Conservation (phyloP, 768 basidiomycete species). For the Fibroporia radiculosa region DNA sequence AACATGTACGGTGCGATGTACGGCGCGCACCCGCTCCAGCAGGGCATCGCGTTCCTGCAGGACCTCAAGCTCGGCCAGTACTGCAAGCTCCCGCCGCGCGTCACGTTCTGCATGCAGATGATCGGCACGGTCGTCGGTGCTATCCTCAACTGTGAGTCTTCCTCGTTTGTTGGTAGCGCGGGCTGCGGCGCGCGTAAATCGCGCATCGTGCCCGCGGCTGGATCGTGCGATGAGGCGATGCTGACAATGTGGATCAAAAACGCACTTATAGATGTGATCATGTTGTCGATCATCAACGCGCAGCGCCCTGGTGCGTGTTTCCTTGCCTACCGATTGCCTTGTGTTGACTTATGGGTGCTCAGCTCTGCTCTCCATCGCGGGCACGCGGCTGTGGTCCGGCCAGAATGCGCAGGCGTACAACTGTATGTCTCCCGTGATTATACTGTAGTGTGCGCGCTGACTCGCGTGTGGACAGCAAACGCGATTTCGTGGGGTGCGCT, state of each 20-base stretch:
- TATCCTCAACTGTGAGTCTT: constrained; percentile 30
- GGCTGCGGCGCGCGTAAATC: too few relatives aligned
- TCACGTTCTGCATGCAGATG: constrained; percentile 39
- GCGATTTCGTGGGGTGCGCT: constrained; percentile 56
- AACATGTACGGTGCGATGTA: constrained; percentile 39
- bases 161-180: too few relatives aligned
- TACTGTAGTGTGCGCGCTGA: neutral
- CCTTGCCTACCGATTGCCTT: neutral
- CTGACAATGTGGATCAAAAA: neutral
- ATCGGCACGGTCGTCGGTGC: constrained; percentile 46
- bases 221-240: neutral
- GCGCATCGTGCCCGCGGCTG: neutral
- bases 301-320: constrained; percentile 16
- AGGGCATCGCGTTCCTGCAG: constrained; percentile 43
- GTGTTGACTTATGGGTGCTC: constrained; percentile 4
- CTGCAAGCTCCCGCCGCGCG: constrained; percentile 55
- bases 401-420: constrained; percentile 46
- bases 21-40: constrained; percentile 26
- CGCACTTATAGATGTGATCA: constrained; percentile 18
- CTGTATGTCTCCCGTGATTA: constrained; percentile 21
- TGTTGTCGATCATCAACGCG: constrained; percentile 22
- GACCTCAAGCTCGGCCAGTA: constrained; percentile 53
- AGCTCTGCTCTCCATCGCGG: constrained; percentile 42
- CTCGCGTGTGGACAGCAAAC: constrained; percentile 8
- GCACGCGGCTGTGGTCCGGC: constrained; percentile 45